These are phyloP conservation scores for Trichophyton rubrum DNA, from an alignment of 2,329 filamentous ascomycete genomes.

Conservation along the genomic window DNA sequence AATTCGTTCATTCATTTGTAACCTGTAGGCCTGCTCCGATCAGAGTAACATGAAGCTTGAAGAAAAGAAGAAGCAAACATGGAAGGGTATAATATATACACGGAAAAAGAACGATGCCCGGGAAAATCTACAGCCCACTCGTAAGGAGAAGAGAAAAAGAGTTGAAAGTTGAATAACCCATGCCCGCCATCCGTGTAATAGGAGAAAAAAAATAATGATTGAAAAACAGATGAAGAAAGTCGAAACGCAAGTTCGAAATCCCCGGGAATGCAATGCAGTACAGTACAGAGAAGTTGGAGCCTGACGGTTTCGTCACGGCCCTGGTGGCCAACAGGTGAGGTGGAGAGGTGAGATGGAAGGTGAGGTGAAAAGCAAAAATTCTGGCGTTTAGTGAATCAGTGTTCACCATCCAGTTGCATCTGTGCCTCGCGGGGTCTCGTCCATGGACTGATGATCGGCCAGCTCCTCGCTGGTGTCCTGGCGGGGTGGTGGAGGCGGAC, in stretches of 20 bases:
- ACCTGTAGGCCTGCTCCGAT: background rate
- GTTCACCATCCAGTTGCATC: background rate
- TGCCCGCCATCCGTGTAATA: background rate
- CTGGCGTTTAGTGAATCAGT: background rate
- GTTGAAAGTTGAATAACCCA: background rate
- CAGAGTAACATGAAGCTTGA: background rate
- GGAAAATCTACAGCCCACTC: background rate
- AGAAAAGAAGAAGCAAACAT: background rate
- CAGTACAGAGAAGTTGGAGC: background rate
- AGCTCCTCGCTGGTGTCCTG: slow-evolving; percentile 6
- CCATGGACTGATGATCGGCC: background rate
- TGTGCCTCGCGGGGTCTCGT: background rate
- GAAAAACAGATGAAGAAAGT: too few relatives aligned
- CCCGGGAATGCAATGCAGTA: background rate
- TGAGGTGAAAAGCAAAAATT: background rate
- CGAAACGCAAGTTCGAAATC: background rate
- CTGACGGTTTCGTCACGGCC: background rate
- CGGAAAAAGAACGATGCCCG: background rate
- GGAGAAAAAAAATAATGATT: background rate
- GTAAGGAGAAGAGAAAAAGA: background rate
- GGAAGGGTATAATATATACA: background rate
- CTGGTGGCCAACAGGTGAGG: background rate
- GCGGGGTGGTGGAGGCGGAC: slow-evolving; percentile 10
- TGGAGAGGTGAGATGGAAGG: background rate
- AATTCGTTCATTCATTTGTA: slow-evolving; percentile 3